phyloP scores from a whole-genome alignment of 1,284 basidiomycete genomes.

The Tilletia caries region DNA sequence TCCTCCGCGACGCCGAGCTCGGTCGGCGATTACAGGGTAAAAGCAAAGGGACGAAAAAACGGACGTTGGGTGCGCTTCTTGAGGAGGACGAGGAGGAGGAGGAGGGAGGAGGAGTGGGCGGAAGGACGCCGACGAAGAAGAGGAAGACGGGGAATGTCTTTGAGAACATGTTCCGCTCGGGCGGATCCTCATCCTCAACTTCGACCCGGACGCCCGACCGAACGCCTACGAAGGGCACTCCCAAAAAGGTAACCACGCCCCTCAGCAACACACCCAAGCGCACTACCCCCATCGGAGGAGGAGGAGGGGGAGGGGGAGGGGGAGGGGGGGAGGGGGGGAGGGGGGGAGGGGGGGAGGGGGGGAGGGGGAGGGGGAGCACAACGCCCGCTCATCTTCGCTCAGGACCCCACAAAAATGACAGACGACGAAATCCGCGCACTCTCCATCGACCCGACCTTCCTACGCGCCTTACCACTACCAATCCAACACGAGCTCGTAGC shows the following conservation, averaged over 20 bases:
- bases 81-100: conserved; percentile 17
- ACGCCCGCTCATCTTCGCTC: not conserved
- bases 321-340: too few relatives aligned
- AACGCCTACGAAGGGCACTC: too few relatives aligned
- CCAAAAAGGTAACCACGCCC: too few relatives aligned
- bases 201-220: not conserved
- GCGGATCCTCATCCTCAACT: too few relatives aligned
- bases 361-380: too few relatives aligned
- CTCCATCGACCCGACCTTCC: not conserved
- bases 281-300: too few relatives aligned
- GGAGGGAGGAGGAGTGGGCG: not conserved
- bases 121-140: not conserved
- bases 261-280: too few relatives aligned
- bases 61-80: conserved; percentile 17
- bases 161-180: not conserved
- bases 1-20: conserved; percentile 30
- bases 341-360: too few relatives aligned
- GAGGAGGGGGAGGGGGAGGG: too few relatives aligned
- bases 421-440: conserved; percentile 1
- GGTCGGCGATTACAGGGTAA: conserved; percentile 22
- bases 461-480: not conserved
- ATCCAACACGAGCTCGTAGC: conserved; percentile 4
- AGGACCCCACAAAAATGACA: not conserved
- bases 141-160: not conserved
- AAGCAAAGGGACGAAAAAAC: conserved; percentile 12